A percentile compares a stretch with the other conserved stretches of the same genome.
Conservation (phyloP, 305 asterid species). For the Fraxinus xanthoxyloides region DNA sequence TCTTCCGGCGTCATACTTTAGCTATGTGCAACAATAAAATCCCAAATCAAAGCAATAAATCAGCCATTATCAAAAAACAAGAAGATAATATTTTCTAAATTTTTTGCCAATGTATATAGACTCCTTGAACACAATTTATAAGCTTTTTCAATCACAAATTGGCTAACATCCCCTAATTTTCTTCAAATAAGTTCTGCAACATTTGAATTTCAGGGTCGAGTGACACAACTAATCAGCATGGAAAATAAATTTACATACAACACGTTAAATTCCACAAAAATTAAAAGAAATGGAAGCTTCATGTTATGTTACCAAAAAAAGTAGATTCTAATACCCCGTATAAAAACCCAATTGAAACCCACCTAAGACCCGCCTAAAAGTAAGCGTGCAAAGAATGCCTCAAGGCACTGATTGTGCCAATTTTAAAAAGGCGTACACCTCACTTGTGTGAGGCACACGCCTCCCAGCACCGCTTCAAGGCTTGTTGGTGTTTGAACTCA, state of each 20-base stretch:
- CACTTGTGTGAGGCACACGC: neutral
- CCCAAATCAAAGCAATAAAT: slow-evolving; percentile 13
- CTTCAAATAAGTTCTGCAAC: slow-evolving; percentile 4
- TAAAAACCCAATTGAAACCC: neutral
- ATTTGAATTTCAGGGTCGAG: slow-evolving; percentile 5
- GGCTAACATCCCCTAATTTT: neutral
- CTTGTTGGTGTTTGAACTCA: neutral
- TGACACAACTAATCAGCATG: neutral
- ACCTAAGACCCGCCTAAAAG: neutral
- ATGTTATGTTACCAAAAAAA: neutral
- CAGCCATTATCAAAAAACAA: slow-evolving; percentile 4
- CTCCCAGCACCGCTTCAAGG: neutral
- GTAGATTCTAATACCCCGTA: neutral
- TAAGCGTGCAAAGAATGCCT: neutral
- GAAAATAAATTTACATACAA: neutral
- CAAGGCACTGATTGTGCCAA: neutral
- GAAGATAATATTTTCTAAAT: neutral
- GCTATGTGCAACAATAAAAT: slow-evolving; percentile 2
- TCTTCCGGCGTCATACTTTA: slow-evolving; percentile 6
- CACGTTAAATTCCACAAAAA: neutral
- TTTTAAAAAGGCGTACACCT: neutral
- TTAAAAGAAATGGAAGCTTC: neutral
- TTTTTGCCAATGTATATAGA: neutral
- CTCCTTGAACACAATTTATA: neutral
- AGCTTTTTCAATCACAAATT: neutral